Evolutionary conservation across 345 rosid genomes (phyloP), one percentile per base, ranked within the genome.

Genomic region (Heritiera littoralis): DNA sequence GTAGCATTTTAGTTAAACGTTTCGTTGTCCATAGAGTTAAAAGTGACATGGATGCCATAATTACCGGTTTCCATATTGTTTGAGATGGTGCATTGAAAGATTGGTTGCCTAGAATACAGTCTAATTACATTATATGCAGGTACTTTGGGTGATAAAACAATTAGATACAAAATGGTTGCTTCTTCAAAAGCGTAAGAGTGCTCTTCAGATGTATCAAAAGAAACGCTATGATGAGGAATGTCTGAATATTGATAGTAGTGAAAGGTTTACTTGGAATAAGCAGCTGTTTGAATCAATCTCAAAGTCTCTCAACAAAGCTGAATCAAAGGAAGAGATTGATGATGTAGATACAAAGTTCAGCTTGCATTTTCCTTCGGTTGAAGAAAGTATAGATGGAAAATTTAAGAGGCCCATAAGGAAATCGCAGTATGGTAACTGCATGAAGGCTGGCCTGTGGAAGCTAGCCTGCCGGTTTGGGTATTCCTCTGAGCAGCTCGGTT

Each of bases 391-490:
- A 71, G 95, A 92, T 80, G 99, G 98, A 38, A 88, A 88, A 73
- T 93, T 83, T 86, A 95, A 93, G 90, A 91, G 99, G 81, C 98
- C 99, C 43, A 88, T 86, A 77, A 86, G 95, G 85, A 93, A 83
- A 85, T 91, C 99, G 14, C 93, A 73, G 58, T 95, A 90, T 78
- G 89, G 94, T 76, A 83, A 88, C 66, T 92, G 97, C 80, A 90
- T 92, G 80, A 95, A 92, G 83, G 94, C 97, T 18, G 98, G 97
- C 55, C 87, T 95, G 63, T 92, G 98, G 97, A 98, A 93, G 83
- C 97, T 91, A 66, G 94, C 94, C 15, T 91, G 86, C 90, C 90
- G 87, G 86, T 93, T 95, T 86, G 94, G 97, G n/a, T 88, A 81
- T 83, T 91, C 92, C 83, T 91, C 99, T 11, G 97, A 95, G 90